Percentiles rank a stretch among this genome's conserved stretches.
Conservation (phyloP, 2,329 filamentous ascomycete species). For the Hypoxylon rubiginosum region DNA sequence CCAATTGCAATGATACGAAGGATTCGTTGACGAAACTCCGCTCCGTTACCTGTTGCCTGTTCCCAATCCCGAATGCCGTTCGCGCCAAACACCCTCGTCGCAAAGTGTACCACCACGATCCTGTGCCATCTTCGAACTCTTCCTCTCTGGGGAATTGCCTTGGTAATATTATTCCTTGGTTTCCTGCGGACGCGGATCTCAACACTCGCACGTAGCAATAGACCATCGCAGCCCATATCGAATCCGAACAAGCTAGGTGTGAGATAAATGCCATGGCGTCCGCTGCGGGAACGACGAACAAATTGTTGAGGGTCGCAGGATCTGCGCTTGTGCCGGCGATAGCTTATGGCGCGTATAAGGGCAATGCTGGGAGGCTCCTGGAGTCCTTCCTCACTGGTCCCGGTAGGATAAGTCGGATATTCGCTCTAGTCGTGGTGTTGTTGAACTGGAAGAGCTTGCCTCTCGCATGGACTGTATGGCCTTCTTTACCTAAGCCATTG, state of each 20-base stretch:
- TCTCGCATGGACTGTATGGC: slow-evolving; percentile 79
- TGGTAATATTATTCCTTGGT: slow-evolving; percentile 55
- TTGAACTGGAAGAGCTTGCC: slow-evolving; percentile 82
- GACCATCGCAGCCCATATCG: slow-evolving; percentile 12
- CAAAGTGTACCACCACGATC: slow-evolving; percentile 60
- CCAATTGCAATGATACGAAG: background rate
- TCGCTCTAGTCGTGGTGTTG: slow-evolving; percentile 68
- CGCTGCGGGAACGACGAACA: slow-evolving; percentile 41
- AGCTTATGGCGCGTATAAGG: slow-evolving; percentile 62
- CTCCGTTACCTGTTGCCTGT: background rate
- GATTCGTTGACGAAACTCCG: background rate
- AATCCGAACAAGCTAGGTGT: slow-evolving; percentile 20
- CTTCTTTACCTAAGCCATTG: background rate
- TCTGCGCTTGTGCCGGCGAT: slow-evolving; percentile 60
- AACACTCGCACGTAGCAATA: slow-evolving; percentile 22
- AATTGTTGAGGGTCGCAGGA: slow-evolving; percentile 42
- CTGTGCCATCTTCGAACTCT: slow-evolving; percentile 57
- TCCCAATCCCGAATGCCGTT: slow-evolving; percentile 44
- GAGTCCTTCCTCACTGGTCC: slow-evolving; percentile 66
- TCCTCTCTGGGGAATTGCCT: slow-evolving; percentile 59
- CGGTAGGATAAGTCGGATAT: slow-evolving; percentile 65
- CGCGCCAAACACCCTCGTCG: slow-evolving; percentile 48
- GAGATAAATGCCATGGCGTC: slow-evolving; percentile 46
- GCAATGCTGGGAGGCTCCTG: slow-evolving; percentile 58
- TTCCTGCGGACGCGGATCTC: slow-evolving; percentile 51